Evolutionary conservation across 2,329 filamentous ascomycete genomes (phyloP), one percentile per base, ranked within the genome.

Genomic region (Stylonectria norvegica): DNA sequence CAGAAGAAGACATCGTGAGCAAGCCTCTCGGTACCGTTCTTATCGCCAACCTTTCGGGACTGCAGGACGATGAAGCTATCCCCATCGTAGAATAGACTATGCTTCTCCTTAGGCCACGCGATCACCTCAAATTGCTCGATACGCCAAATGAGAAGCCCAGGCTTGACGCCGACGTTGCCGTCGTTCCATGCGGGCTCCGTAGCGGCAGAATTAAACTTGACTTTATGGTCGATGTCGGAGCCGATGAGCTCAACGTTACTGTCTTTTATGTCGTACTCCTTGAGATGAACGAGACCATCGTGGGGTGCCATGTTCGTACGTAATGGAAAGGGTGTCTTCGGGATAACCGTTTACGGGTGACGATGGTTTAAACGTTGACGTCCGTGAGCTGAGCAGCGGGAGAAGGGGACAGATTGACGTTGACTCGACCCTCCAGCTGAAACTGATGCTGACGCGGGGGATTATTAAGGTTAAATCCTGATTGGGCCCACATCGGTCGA

Each of bases 1-100:
- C 81, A 86, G 66, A 85, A 85, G 69, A 81, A 85, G 54, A 85
- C 74, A 35, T 85, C 80, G 52, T 85, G 81, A 29, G 64, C 67
- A 4, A 83, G 65, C 50, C 67, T 71, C 43, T 73, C 58, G 20
- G 52, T 45, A 4, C 61, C 63, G n/a, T 66, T 61, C 23, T 66
- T 63, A 29, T 67, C 63, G 29, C 71, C 71, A 20, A 78, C 56
- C 51, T 75, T 73, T 60, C 75, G 76, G 4, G 80, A 79, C 57
- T 79, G 67, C 33, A 86, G 67, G 4, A 85, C 65, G 42, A 85
- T 81, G 57, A 81, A 86, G 62, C 79, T 84, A 58, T 85, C 82
- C 20, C 81, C 81, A 34, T 85, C 78, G 60, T 78, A 76, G 58
- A 85, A 86, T 35, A 76, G 67, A 36, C 81, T 81, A 40, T 76